Percentiles rank a stretch among this genome's conserved stretches.
phyloP scores from a whole-genome alignment of 176 grass and related monocot species.

The Oryza officinalis region DNA sequence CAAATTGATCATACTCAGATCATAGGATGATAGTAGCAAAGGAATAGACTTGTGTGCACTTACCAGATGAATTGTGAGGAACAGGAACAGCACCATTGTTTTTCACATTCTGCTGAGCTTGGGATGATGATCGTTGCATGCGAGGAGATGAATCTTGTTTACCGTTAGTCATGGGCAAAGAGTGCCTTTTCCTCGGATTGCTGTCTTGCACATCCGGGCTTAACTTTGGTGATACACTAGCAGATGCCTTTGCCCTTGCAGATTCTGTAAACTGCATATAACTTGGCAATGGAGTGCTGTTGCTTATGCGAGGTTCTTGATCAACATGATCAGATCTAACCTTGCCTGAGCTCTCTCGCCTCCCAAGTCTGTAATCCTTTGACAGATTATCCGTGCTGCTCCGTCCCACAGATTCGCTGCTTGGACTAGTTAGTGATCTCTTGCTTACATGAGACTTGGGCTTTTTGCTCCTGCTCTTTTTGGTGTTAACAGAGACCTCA shows the following conservation, averaged over 20 bases:
- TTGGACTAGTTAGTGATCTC: slow-evolving; percentile 55
- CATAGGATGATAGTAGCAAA: not conserved
- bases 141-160: slow-evolving; percentile 75
- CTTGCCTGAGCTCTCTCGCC: slow-evolving; percentile 50
- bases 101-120: slow-evolving; percentile 70
- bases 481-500: slow-evolving; percentile 76
- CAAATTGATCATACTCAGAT: not conserved
- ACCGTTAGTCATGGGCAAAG: slow-evolving; percentile 68
- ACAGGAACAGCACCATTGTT: slow-evolving; percentile 51
- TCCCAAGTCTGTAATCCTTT: slow-evolving; percentile 59
- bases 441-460: slow-evolving; percentile 54
- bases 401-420: slow-evolving; percentile 60
- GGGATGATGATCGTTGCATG: slow-evolving; percentile 83
- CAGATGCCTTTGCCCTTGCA: slow-evolving; percentile 77
- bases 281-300: slow-evolving; percentile 74
- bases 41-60: not conserved
- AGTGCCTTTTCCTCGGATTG: slow-evolving; percentile 76
- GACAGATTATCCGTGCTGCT: slow-evolving; percentile 64
- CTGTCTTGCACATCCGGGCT: slow-evolving; percentile 82
- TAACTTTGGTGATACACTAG: slow-evolving; percentile 68
- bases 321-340: slow-evolving; percentile 50
- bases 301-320: slow-evolving; percentile 81
- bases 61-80: slow-evolving; percentile 71
- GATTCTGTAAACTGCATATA: slow-evolving; percentile 98
- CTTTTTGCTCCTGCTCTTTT: slow-evolving; percentile 63